Evolutionary conservation across 2,329 filamentous ascomycete genomes (phyloP).

Genomic region (Incumbomyces lentus): DNA sequence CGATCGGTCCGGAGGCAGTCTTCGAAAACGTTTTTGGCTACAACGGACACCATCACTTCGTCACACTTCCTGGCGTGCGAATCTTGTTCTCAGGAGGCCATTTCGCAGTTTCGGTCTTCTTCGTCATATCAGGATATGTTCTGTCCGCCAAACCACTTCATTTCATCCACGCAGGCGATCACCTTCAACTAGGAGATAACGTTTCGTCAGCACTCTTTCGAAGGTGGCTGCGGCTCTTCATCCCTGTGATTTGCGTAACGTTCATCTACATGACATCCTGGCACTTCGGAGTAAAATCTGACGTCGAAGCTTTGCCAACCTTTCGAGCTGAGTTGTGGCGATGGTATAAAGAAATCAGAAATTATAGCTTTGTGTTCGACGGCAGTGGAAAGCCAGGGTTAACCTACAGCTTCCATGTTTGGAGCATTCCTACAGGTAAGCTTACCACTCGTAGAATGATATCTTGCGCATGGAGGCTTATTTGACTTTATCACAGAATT

Average conservation of each 20-base stretch:
- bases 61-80: slow-evolving; percentile 47
- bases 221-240: slow-evolving; percentile 33
- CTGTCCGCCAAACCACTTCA: slow-evolving; percentile 33
- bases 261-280: slow-evolving; percentile 36
- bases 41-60: slow-evolving; percentile 39
- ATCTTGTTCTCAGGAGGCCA: slow-evolving; percentile 45
- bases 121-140: slow-evolving; percentile 40
- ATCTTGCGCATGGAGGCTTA: no score
- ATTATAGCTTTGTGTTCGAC: slow-evolving; percentile 56
- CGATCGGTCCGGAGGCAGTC: slow-evolving; percentile 26
- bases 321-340: slow-evolving; percentile 14
- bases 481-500: slow-evolving; percentile 22
- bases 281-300: slow-evolving; percentile 41
- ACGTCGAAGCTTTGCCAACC: slow-evolving; percentile 18
- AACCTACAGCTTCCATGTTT: slow-evolving; percentile 35
- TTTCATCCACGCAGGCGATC: slow-evolving; percentile 33
- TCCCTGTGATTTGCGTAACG: slow-evolving; percentile 32
- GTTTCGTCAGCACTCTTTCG: slow-evolving; percentile 35
- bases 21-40: slow-evolving; percentile 48
- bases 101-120: slow-evolving; percentile 34
- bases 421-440: slow-evolving; percentile 34
- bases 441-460: no score
- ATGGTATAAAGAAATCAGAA: slow-evolving; percentile 18
- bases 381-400: slow-evolving; percentile 31
- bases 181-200: slow-evolving; percentile 39